Evolutionary conservation across 2,329 filamentous ascomycete genomes (phyloP).

Genomic region (Colletotrichum tropicicola): DNA sequence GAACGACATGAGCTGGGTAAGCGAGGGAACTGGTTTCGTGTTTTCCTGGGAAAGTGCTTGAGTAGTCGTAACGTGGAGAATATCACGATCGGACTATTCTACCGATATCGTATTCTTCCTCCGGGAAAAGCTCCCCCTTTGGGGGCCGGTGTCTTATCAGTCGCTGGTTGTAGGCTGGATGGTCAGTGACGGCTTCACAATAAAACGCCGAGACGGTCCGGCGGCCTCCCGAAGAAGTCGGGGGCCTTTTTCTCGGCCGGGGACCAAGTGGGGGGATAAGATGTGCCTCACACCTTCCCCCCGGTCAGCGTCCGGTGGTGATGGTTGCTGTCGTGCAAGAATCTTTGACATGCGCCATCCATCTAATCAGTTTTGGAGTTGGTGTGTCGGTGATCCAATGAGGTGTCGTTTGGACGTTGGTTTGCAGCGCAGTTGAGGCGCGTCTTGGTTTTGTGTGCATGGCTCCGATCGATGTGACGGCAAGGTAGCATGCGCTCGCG

Average conservation of each 20-base stretch:
- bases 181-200: no score
- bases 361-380: no score
- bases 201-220: conserved; percentile 8
- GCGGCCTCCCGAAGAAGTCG: not conserved
- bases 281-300: not conserved
- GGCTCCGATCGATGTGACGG: conserved; percentile 1
- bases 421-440: no score
- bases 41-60: not conserved
- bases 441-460: not conserved
- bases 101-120: not conserved
- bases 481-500: not conserved
- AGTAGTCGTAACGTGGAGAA: not conserved
- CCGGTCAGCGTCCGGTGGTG: not conserved
- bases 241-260: not conserved
- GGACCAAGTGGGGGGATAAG: no score
- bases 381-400: not conserved
- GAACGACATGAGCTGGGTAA: not conserved
- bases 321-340: no score
- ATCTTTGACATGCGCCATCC: no score
- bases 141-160: not conserved
- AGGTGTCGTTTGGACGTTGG: not conserved
- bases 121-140: not conserved
- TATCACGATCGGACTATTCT: not conserved
- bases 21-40: not conserved
- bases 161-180: no score